Base-by-base conservation (phyloP, 345 rosid species). In the Pistacia vera region DNA sequence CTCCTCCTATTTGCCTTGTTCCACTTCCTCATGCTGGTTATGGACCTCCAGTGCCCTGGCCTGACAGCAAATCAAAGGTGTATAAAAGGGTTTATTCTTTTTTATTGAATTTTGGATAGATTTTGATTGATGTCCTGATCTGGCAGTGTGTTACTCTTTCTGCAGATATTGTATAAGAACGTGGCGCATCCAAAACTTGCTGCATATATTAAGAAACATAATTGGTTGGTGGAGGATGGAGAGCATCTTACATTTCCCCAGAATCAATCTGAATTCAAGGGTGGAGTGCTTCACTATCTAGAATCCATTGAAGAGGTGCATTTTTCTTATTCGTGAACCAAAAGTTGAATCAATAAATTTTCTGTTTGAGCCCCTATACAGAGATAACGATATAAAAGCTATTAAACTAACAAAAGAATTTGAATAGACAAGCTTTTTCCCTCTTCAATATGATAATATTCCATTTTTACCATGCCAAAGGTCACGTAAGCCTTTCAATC, bases 151-250 rank as follows among this genome's bases (percentile, higher is more conserved):
- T 58, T 71, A 25, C 57, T 68, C 25, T 70, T 72, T 68, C 80
- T 81, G 87, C 86, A 95, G 99, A 80, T 95, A 84, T 75, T 83
- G 85, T 83, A 86, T 70, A 92, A 87, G 81, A 95, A 93, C 72
- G 93, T 95, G 79, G 98, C 92, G 18, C 99, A 95, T 81, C 99
- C 98, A 25, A 95, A 88, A 81, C 94, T 95, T 75, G 92, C 90
- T 69, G 89, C 88, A 6, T 93, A 84, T 78, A 82, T 90, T 22
- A 91, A 92, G 91, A 91, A 85, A 73, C 90, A 90, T 25, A 81
- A 80, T 44, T 95, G 97, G 99, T 78, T 95, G 75, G 81, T 81
- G 68, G 90, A 85, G 80, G 79, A 86, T 38, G 92, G 92, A 44
- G 96, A 90, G 48, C 86, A 86, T 87, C 85, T 95, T 64, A 81